Conservation (phyloP, 1,284 basidiomycete genomes). For the Ceratobasidium sp. region DNA sequence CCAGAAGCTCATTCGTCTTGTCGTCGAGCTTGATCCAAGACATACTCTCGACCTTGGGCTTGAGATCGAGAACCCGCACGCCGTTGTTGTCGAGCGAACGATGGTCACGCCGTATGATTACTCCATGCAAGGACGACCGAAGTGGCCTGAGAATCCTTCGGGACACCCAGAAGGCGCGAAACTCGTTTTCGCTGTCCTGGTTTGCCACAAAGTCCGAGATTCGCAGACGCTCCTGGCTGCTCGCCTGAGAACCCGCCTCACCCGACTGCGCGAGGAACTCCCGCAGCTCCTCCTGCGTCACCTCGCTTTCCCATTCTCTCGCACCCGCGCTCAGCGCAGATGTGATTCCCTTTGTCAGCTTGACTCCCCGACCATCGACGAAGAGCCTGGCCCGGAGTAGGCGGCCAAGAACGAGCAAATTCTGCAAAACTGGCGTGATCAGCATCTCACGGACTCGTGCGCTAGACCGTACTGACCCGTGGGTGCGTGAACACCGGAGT, state of each 20-base stretch:
- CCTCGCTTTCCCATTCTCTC: neutral
- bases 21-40: neutral
- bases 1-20: neutral
- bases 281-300: neutral
- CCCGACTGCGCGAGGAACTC: neutral
- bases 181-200: neutral
- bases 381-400: neutral
- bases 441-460: too few species aligned
- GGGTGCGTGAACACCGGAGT: neutral
- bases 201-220: too few species aligned
- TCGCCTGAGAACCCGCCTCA: neutral
- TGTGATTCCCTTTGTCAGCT: neutral
- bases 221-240: too few species aligned
- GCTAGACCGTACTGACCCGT: neutral
- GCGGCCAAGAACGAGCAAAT: neutral
- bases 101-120: neutral
- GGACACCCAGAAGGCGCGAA: neutral
- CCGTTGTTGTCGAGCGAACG: neutral
- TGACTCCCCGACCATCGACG: neutral
- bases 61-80: neutral
- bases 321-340: neutral
- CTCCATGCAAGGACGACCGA: neutral
- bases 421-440: neutral
- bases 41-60: neutral
- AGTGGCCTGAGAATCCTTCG: neutral